Conservation (phyloP, 2,329 filamentous ascomycete species). For the Ascocoryne sarcoides region DNA sequence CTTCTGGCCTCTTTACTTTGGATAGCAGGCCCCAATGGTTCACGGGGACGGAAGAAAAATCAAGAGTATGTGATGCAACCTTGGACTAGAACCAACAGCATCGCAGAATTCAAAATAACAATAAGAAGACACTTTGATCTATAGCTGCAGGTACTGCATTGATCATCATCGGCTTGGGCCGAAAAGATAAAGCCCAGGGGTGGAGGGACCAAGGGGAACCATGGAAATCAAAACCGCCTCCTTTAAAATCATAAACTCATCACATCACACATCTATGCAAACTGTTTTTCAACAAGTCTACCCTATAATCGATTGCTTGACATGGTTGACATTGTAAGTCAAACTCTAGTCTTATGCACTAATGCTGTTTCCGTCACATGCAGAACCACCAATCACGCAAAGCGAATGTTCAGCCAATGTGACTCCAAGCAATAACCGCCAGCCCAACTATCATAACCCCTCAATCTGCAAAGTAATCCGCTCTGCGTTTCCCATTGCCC, state of each 20-base stretch:
- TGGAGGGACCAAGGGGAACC: too few species aligned
- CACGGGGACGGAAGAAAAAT: neutral
- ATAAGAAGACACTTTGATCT: neutral
- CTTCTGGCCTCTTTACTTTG: neutral
- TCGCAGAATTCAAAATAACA: neutral
- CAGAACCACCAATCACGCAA: slow-evolving; percentile 2
- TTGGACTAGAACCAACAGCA: slow-evolving; percentile 6
- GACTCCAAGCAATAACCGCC: neutral
- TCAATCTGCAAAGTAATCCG: slow-evolving; percentile 30
- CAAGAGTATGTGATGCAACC: neutral
- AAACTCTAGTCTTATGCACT: slow-evolving; percentile 10
- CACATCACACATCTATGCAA: too few species aligned
- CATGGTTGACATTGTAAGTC: neutral
- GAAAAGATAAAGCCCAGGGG: too few species aligned
- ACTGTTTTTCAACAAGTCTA: too few species aligned
- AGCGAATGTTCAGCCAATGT: neutral
- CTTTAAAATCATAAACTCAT: too few species aligned
- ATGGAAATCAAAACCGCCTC: too few species aligned
- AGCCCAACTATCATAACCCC: neutral
- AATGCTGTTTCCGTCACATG: neutral
- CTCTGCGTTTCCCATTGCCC: slow-evolving; percentile 38
- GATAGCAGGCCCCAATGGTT: neutral
- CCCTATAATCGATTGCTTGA: too few species aligned
- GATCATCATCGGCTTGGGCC: neutral
- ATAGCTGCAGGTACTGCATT: neutral